Conservation (phyloP, 2,329 filamentous ascomycete species). For the Aspergillus sp. region DNA sequence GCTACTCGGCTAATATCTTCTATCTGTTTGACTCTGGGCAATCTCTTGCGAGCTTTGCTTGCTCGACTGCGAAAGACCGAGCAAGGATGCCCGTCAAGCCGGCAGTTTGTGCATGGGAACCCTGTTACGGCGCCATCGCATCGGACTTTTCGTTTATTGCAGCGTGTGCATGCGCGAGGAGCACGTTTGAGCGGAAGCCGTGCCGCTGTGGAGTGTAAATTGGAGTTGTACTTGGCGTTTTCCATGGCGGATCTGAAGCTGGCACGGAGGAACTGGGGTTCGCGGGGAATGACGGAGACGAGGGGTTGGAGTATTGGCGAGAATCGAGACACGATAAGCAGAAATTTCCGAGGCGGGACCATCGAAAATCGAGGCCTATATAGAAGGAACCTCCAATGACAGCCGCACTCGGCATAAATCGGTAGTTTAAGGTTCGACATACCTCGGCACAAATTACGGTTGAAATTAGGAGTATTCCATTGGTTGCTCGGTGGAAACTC, state of each 20-base stretch:
- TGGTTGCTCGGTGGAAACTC: too few relatives aligned
- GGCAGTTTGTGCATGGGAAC: neutral
- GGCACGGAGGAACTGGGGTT: too few relatives aligned
- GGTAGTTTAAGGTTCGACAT: too few relatives aligned
- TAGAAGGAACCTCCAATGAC: too few relatives aligned
- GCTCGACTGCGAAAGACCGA: neutral
- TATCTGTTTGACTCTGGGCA: accelerated
- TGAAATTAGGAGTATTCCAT: too few relatives aligned
- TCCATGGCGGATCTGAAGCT: neutral
- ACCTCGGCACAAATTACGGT: too few relatives aligned
- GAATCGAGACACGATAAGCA: too few relatives aligned
- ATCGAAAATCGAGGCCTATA: too few relatives aligned
- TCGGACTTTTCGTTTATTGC: neutral
- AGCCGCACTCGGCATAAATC: too few relatives aligned
- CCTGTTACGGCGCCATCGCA: neutral
- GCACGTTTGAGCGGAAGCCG: neutral
- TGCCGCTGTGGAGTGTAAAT: neutral
- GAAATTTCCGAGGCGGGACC: too few relatives aligned
- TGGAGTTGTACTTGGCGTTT: neutral
- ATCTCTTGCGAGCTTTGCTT: neutral
- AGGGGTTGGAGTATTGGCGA: too few relatives aligned
- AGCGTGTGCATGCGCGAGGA: neutral
- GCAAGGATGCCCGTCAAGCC: neutral
- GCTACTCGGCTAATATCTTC: neutral
- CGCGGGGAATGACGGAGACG: too few relatives aligned